Evolutionary conservation across 768 basidiomycete species (phyloP), one percentile per base, ranked within the genome.

Genomic region (Suillus bovinus): DNA sequence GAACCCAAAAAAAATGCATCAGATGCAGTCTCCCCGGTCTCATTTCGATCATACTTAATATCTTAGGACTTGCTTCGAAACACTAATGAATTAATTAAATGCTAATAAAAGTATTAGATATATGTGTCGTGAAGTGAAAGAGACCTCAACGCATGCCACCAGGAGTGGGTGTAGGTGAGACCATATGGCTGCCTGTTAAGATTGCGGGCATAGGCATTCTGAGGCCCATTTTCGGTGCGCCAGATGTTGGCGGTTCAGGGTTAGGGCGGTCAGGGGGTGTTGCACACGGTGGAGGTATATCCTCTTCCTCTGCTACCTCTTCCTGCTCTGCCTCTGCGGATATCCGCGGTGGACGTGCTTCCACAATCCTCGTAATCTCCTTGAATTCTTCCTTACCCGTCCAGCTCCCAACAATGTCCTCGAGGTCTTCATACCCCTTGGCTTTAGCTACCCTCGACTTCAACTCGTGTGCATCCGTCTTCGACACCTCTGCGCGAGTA

Each of bases 351-450:
- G 63, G 65, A 59, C 72, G 71, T 17, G 67, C 24, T 36, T 70
- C 63, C 58, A 91, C 84, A 1, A 80, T 78, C 44, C 79, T 66
- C 27, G 81, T 78, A 29, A 91, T 83, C 10, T 82, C 79, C 9
- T 76, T 71, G 62, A 90, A 83, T 56, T 90, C 89, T 39, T 83
- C 77, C 66, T 86, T 83, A 17, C 89, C 90, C 2, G 81, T 82
- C 82, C 82, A 84, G 5, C 72, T 67, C 9, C 82, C 85, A 14
- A 85, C 83, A 5, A 85, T 66, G 14, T 80, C 77, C 0, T 77
- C 78, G 67, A 90, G 69, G 24, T 80, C 82, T 10, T 83, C 82
- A 69, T 78, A 94, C 20, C 76, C 75, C 67, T 94, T 94, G 31
- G 89, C 84, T 58, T 80, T 77, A 24, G 83, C 74, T 34, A 95